Evolutionary conservation across 164 flowering plant genomes (phyloP), one percentile per base, ranked within the genome.

Genomic region (Macadamia integrifolia): DNA sequence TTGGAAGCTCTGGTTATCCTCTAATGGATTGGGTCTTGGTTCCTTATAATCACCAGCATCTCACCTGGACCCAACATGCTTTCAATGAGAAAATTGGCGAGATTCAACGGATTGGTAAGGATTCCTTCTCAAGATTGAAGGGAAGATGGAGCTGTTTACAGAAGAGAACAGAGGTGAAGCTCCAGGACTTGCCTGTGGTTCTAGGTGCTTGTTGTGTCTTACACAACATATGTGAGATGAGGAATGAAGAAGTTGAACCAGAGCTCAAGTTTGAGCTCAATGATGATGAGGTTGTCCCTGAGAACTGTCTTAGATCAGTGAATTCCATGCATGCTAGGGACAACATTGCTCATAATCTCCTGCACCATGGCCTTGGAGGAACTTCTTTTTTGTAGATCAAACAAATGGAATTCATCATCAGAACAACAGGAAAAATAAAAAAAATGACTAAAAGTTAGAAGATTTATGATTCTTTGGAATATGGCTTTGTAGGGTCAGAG

Each of bases 191-290:
- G 70, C 97, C 97, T 0, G 85, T 83, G 29, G 87, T 91, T 48
- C 86, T 91, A 8, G 94, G 94, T 11, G 92, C 97, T 1, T 88
- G 94, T 64, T 91, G 97, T 58, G 92, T 88, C 5, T 65, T 91
- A 68, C 94, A 91, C 61, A 91, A 91, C 66, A 87, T 91, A 3
- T 91, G 97, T 18, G 94, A 88, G 78, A 73, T 84, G 77, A 82
- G 80, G 60, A 77, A 79, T 0, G 97, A 91, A 55, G 85, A 64
- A 17, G 55, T 87, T 67, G 86, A 78, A 1, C 83, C 85, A 0
- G 85, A 77, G 64, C 72, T 77, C 53, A 62, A 48, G 28, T 87
- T 78, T 49, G 85, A 86, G 61, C 66, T 85, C 0, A 68, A 82
- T 28, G 97, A 89, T 42, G 97, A 91, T 62, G 91, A 84, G 67